Conservation (phyloP, 139 green algal genomes). For the Chlamydomonas applanata region DNA sequence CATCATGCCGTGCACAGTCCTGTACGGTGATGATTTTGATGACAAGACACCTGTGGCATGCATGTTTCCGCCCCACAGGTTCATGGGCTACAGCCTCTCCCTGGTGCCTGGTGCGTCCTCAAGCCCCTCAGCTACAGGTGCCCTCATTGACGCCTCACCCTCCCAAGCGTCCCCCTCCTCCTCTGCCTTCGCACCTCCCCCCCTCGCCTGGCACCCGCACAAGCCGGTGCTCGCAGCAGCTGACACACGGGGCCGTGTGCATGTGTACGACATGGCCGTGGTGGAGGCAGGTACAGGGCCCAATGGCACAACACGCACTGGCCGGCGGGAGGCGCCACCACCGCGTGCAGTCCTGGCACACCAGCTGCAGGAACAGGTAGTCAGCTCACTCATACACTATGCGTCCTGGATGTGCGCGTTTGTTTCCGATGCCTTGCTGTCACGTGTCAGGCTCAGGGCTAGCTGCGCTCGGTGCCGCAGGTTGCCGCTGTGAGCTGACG, state of each 20-base stretch:
- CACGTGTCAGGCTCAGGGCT: too few relatives aligned
- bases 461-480: too few relatives aligned
- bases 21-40: not conserved
- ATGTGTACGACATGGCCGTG: constrained; percentile 8
- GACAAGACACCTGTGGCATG: too few relatives aligned
- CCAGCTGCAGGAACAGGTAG: constrained; percentile 33
- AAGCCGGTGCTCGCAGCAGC: constrained; percentile 20
- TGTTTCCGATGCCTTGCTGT: not conserved
- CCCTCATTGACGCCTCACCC: not conserved
- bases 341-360: constrained; percentile 25
- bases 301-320: not conserved
- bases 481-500: too few relatives aligned
- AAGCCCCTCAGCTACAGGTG: not conserved
- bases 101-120: not conserved
- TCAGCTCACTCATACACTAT: not conserved
- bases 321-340: not conserved
- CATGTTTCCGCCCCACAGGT: too few relatives aligned
- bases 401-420: not conserved
- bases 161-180: not conserved
- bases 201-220: constrained; percentile 30
- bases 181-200: not conserved
- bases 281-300: not conserved
- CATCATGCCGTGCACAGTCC: not conserved
- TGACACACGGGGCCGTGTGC: constrained; percentile 5
- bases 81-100: constrained; percentile 2